Evolutionary conservation across 106 monocot species (phyloP).

Genomic region (Hemerocallis citrina): DNA sequence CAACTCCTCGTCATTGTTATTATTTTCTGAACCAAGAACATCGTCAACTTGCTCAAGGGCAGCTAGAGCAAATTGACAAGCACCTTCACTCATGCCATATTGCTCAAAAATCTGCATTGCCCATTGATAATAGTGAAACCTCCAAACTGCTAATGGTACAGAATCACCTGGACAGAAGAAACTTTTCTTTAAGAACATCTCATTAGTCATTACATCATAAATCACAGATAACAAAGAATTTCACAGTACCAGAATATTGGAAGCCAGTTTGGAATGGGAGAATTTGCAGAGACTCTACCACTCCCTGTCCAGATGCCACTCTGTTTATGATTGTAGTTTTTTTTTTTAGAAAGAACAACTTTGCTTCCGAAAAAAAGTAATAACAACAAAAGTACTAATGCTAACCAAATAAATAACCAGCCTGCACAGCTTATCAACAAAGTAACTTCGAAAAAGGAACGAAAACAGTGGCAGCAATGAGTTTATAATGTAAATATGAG

Average conservation of each 20-base stretch:
- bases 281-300: slow-evolving; percentile 41
- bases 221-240: background rate
- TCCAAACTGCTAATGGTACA: slow-evolving; percentile 50
- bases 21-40: slow-evolving; percentile 29
- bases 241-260: slow-evolving; percentile 39
- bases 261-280: slow-evolving; percentile 64
- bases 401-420: no score
- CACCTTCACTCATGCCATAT: slow-evolving; percentile 65
- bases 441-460: no score
- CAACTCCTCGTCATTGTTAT: slow-evolving; percentile 18
- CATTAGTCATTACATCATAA: background rate
- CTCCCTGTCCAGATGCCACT: slow-evolving; percentile 68
- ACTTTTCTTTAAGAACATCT: background rate
- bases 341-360: no score
- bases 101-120: slow-evolving; percentile 95
- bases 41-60: slow-evolving; percentile 91
- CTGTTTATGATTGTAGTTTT: no score
- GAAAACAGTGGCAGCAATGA: no score
- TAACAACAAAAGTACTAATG: no score
- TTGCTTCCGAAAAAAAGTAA: no score
- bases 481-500: no score
- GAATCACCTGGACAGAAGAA: slow-evolving; percentile 42
- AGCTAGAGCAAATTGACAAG: slow-evolving; percentile 86
- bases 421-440: no score
- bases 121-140: slow-evolving; percentile 91